Evolutionary conservation across 164 flowering plant species (phyloP).

Genomic region (Vitis rupestris): DNA sequence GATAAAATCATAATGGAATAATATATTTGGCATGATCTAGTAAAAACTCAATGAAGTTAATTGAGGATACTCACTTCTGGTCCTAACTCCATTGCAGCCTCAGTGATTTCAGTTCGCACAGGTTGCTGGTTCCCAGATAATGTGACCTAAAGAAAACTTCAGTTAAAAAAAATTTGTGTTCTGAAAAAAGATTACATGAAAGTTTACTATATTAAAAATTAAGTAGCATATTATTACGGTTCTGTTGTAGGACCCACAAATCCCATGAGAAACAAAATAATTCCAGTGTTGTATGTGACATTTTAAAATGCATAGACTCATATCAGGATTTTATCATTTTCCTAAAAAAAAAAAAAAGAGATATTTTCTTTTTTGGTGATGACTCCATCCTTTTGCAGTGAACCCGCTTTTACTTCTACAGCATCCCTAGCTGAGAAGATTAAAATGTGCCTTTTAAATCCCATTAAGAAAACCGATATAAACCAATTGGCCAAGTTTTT

Average conservation of each 20-base stretch:
- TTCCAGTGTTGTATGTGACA: too few species aligned
- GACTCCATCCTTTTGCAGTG: neutral
- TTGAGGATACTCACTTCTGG: conserved; percentile 59
- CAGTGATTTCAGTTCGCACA: conserved; percentile 89
- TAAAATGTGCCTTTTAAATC: neutral
- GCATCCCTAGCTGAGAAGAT: neutral
- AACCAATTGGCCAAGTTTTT: neutral
- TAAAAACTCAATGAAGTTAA: neutral
- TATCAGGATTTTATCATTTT: neutral
- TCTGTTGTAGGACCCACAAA: too few species aligned
- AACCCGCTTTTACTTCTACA: neutral
- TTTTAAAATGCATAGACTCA: neutral
- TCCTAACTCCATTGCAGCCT: conserved; percentile 97
- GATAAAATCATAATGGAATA: neutral
- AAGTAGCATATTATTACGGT: too few species aligned
- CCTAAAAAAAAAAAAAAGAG: neutral
- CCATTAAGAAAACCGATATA: neutral
- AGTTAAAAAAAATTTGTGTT: neutral
- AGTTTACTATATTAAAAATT: too few species aligned
- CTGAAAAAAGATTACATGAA: too few species aligned
- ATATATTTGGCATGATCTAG: neutral
- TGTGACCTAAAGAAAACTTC: conserved; percentile 53
- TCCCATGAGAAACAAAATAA: too few species aligned
- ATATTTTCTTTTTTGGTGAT: neutral
- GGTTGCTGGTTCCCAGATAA: conserved; percentile 97